Evolutionary conservation across 2,329 filamentous ascomycete genomes (phyloP).

Genomic region (Ceratocystiopsis minuta): DNA sequence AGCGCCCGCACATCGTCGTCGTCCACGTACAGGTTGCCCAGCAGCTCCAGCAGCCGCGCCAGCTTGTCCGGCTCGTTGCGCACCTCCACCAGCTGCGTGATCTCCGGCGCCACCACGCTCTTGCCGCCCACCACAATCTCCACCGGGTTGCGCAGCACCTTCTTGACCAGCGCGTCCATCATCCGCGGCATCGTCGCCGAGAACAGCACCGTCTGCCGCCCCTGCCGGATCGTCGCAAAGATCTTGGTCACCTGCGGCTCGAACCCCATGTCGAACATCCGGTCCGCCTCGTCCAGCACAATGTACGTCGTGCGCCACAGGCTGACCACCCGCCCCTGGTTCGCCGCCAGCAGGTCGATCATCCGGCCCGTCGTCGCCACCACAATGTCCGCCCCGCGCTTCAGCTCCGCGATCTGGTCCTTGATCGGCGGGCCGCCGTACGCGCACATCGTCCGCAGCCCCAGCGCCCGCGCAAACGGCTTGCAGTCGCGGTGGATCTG

Average conservation of each 20-base stretch:
- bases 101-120: conserved; percentile 76
- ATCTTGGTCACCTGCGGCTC: conserved; percentile 97
- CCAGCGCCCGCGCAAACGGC: conserved; percentile 76
- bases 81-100: conserved; percentile 84
- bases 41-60: conserved; percentile 60
- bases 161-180: conserved; percentile 79
- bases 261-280: conserved; percentile 99
- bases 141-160: conserved; percentile 67
- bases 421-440: conserved; percentile 94
- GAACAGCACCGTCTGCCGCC: conserved; percentile 87
- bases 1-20: conserved; percentile 82
- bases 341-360: conserved; percentile 87
- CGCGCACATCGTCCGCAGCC: conserved; percentile 72
- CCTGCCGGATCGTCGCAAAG: conserved; percentile 74
- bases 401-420: conserved; percentile 91
- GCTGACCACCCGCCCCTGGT: conserved; percentile 86
- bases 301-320: conserved; percentile 79
- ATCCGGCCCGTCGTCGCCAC: conserved; percentile 90
- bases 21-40: conserved; percentile 69
- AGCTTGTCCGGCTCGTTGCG: conserved; percentile 73
- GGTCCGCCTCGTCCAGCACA: conserved; percentile 90
- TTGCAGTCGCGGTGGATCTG: conserved; percentile 93
- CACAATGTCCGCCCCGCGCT: conserved; percentile 85
- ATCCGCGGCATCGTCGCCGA: conserved; percentile 91
- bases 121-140: conserved; percentile 85